Percentiles rank a stretch among this genome's conserved stretches.
Conservation (phyloP, 2,329 filamentous ascomycete species). For the Hymenoscyphus salicellus region DNA sequence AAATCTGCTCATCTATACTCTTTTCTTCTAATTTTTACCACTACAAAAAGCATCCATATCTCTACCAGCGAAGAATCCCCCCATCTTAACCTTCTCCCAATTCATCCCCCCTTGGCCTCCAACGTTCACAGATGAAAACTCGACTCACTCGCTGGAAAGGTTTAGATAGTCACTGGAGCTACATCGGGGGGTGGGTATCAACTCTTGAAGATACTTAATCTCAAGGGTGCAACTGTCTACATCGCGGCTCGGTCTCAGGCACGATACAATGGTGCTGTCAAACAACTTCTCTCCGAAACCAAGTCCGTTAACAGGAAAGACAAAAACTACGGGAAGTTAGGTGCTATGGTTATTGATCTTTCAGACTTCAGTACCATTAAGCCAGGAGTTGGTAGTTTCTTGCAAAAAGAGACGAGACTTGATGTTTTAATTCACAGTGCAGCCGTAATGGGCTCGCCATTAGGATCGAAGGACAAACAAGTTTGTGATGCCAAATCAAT, state of each 20-base stretch:
- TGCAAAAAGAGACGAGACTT: not conserved
- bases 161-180: not conserved
- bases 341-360: not conserved
- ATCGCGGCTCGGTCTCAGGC: not conserved
- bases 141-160: not conserved
- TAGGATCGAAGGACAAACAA: no score
- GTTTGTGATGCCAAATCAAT: no score
- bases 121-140: no score
- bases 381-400: not conserved
- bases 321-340: not conserved
- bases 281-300: no score
- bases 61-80: no score
- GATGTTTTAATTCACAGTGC: not conserved
- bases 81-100: no score
- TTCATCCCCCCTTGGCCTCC: no score
- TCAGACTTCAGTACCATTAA: not conserved
- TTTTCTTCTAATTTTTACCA: no score
- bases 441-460: not conserved
- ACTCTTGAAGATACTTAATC: not conserved
- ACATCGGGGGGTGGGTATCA: not conserved
- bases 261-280: no score
- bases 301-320: no score
- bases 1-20: no score
- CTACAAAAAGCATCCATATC: no score
- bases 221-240: not conserved